Percentiles rank a stretch among this genome's conserved stretches.
phyloP scores from a whole-genome alignment of 2,329 filamentous ascomycete species.

The Cladosporium sp. region DNA sequence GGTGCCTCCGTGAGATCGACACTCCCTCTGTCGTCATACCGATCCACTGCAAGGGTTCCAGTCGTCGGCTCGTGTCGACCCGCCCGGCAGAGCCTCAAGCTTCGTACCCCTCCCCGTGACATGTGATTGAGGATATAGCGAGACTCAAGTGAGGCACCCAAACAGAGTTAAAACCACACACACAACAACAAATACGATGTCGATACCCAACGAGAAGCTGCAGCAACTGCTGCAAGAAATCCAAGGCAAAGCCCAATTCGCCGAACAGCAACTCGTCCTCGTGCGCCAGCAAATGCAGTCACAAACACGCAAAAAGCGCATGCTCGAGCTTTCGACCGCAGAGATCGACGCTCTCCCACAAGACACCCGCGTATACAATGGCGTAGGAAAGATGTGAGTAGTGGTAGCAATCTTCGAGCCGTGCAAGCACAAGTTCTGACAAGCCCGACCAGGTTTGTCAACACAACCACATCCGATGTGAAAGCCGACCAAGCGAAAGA shows the following conservation, averaged over 20 bases:
- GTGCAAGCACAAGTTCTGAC: not conserved
- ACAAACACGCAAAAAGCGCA: conserved; percentile 85
- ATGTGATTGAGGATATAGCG: conserved; percentile 14
- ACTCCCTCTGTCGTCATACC: not conserved
- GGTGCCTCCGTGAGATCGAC: not conserved
- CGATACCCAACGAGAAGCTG: conserved; percentile 89
- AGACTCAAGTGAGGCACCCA: conserved; percentile 14
- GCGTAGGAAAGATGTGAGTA: conserved; percentile 89
- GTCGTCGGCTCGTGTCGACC: not conserved
- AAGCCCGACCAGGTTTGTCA: conserved; percentile 72
- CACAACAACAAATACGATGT: conserved; percentile 61
- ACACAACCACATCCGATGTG: conserved; percentile 70
- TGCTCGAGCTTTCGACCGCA: conserved; percentile 81
- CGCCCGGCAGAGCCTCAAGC: conserved; percentile 13
- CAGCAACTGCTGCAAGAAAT: conserved; percentile 97
- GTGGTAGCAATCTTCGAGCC: not conserved
- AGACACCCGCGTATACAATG: conserved; percentile 85
- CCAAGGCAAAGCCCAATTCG: conserved; percentile 81
- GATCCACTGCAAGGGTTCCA: too few species aligned
- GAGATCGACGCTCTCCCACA: conserved; percentile 77
- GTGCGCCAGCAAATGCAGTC: conserved; percentile 80
- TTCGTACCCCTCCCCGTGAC: conserved; percentile 2
- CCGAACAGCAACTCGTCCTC: conserved; percentile 88
- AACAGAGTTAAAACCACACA: conserved; percentile 4
- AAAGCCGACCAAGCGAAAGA: conserved; percentile 76